A percentile compares a stretch with the other conserved stretches of the same genome.
Evolutionary conservation across 345 rosid species (phyloP).

Genomic region (Firmiana major): DNA sequence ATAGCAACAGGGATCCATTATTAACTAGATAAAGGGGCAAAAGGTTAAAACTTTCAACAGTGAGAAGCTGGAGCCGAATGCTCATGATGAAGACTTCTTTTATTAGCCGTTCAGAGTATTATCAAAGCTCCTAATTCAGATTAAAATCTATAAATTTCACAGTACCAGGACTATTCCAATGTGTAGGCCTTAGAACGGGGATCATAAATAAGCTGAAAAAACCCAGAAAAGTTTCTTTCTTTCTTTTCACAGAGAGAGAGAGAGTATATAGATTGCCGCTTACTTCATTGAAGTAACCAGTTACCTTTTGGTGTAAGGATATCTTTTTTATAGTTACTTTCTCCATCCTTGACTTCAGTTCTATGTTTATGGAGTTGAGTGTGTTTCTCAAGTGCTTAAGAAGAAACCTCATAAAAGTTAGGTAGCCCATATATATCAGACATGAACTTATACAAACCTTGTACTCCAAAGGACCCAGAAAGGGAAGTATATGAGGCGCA

Average conservation of each 20-base stretch:
- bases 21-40: background rate
- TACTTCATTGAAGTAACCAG: background rate
- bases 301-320: background rate
- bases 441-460: slow-evolving; percentile 49
- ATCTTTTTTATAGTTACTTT: background rate
- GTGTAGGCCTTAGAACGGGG: background rate
- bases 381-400: background rate
- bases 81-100: background rate
- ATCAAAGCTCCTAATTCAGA: too few species aligned
- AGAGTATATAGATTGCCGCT: background rate
- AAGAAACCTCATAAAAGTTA: background rate
- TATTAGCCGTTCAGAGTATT: too few species aligned
- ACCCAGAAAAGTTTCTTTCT: background rate
- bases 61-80: background rate
- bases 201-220: background rate
- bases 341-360: background rate
- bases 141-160: too few species aligned
- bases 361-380: background rate
- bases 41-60: background rate
- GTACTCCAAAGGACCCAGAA: slow-evolving; percentile 99
- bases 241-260: background rate
- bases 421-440: slow-evolving; percentile 1
- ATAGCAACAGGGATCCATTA: background rate
- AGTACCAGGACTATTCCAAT: background rate
- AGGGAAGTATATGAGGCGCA: slow-evolving; percentile 91